These are phyloP conservation scores for Forsythia suspensa DNA, from an alignment of 257 asterid genomes.

Conservation along the genomic window DNA sequence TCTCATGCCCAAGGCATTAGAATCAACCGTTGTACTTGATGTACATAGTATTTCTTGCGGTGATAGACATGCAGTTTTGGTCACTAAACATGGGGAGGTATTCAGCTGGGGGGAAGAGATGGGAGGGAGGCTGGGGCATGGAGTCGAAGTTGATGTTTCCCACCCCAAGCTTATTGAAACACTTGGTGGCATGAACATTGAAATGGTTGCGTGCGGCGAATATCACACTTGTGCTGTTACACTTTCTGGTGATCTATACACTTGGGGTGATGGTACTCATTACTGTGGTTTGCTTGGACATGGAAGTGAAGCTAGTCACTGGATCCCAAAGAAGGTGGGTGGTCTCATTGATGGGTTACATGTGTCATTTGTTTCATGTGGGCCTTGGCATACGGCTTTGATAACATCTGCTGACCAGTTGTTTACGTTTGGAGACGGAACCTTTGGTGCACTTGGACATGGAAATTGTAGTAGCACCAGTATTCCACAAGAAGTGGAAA, in stretches of 20 bases:
- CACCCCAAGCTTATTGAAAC: conserved; percentile 65
- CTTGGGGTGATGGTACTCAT: conserved; percentile 77
- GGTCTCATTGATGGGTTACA: conserved; percentile 66
- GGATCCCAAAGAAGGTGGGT: conserved; percentile 72
- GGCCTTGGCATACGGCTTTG: conserved; percentile 89
- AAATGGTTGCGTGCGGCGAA: conserved; percentile 74
- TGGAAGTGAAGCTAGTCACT: conserved; percentile 64
- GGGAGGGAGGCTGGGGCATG: conserved; percentile 89
- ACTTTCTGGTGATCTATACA: conserved; percentile 73
- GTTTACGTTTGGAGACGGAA: conserved; percentile 91
- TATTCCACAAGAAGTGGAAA: conserved; percentile 71
- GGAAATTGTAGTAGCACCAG: conserved; percentile 40
- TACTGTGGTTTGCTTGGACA: conserved; percentile 73
- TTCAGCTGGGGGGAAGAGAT: conserved; percentile 93
- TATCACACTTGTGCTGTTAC: conserved; percentile 84
- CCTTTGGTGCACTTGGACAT: conserved; percentile 87
- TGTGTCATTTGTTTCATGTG: conserved; percentile 73
- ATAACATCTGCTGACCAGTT: conserved; percentile 53
- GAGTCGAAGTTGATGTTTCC: conserved; percentile 56
- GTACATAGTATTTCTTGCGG: conserved; percentile 71
- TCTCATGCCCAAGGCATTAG: conserved; percentile 66
- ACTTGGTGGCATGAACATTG: conserved; percentile 57
- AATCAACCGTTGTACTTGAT: conserved; percentile 70
- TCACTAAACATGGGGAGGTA: conserved; percentile 77
- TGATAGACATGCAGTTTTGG: conserved; percentile 61